Base-by-base conservation (phyloP, 2,329 filamentous ascomycete species). In the Verticillium tricorpus region DNA sequence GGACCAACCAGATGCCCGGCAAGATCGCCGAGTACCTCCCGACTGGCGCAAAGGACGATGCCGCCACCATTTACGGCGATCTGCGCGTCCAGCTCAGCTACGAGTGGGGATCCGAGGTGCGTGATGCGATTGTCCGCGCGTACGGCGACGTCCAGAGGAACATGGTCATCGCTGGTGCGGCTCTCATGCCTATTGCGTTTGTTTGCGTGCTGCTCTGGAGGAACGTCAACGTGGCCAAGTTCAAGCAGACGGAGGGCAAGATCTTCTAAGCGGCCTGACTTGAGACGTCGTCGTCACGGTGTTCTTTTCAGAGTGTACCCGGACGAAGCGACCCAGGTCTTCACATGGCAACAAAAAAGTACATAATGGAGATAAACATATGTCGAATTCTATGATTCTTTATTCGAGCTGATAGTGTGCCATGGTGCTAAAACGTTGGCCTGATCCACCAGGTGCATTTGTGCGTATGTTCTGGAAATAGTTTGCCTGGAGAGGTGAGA, bases 121-220 rank as follows among this genome's bases (percentile, higher is more conserved):
- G 86, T 14, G 71, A 80, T 14, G 87, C 83, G 1, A 87, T 89
- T 66, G 84, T 86, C 39, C 71, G 72, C 2, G 83, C 87, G 0
- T 90, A 89, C 58, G 73, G 65, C 0, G 69, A 76, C 8, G 75
- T 76, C 0, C 75, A 76, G 70, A 67, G 72, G 9, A 70, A 73
- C 59, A 78, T 79, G 75, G 71, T 77, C 8, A 78, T 79, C 60
- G 71, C 73, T 2, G 78, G 76, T 17, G 69, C 72, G 5, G 69
- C 70, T 7, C 68, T 79, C 34, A 73, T 77, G 52, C 73, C 76
- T 15, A 58, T 78, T 1, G 71, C 71, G 3, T 61, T 78, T 9
- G 34, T 69, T 3, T 74, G 69, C n/a, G 67, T 80, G 11, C 39
- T 71, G 5, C 63, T 78, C 12, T 78, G 75, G 76, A 74, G 67